Base-by-base conservation (phyloP, 768 basidiomycete species). In the Hericium rajendrae region DNA sequence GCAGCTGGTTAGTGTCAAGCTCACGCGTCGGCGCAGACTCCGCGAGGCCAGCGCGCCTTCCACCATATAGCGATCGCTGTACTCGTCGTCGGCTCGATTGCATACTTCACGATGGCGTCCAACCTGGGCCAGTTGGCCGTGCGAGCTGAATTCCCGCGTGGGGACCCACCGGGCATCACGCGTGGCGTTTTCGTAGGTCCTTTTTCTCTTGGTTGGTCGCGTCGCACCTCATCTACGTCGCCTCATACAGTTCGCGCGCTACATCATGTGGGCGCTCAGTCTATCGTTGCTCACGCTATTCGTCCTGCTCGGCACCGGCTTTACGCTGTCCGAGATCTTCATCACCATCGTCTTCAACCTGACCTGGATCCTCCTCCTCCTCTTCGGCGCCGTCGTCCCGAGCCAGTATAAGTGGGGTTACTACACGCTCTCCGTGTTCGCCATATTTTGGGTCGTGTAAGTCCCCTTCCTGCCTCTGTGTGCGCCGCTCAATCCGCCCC, bases 41-140 rank as follows among this genome's bases (percentile, higher is more conserved):
- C 49, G 18, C 22, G 49, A 22, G 28, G 28, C 22, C 22, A 37
- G 28, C 22, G 49, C 16, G 49, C 49, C 18, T 51, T 82, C 70
- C 80, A 83, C 64, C 74, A 78, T 57, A 68, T 82, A 18, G 74
- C 73, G 24, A 59, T 75, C 18, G 68, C 78, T 51, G 69, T 83
- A 38, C 68, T 83, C 24, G 69, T 73, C 4, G 78, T 78, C 1
- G 69, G 80, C 0, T 65, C 72, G 11, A 72, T 83, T 54, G 67
- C 75, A 0, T 80, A 79, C 65, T 81, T 80, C 65, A 66, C 75
- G 8, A 81, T 83, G 81, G 82, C 81, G 0, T 81, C 80, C 15
- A 71, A 82, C 64, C 69, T 83, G 37, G 82, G 82, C 16, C 69
- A 69, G 54, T 74, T 79, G 0, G 66, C 77, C 38, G 64, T 83